Conservation (phyloP, 306 rosid species). For the Carpinus viminea region DNA sequence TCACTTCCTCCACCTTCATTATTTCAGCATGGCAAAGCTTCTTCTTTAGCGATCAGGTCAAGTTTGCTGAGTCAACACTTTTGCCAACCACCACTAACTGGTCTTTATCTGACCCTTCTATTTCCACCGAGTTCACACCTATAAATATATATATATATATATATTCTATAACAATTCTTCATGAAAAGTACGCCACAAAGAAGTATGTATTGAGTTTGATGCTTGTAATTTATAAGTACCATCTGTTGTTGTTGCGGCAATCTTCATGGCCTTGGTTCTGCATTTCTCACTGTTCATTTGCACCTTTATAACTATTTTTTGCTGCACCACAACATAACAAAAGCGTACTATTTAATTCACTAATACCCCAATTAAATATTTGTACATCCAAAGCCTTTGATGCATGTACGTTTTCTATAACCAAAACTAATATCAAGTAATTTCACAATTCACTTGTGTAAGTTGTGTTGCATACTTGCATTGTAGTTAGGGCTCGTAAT, state of each 20-base stretch:
- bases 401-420: too few relatives aligned
- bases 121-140: constrained; percentile 27
- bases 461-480: too few relatives aligned
- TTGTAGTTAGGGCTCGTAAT: too few relatives aligned
- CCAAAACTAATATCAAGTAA: too few relatives aligned
- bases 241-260: constrained; percentile 20
- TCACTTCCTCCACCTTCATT: constrained; percentile 15
- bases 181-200: too few relatives aligned
- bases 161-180: too few relatives aligned
- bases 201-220: too few relatives aligned
- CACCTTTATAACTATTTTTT: constrained; percentile 37
- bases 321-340: constrained; percentile 24
- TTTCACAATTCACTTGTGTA: too few relatives aligned
- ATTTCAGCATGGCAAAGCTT: constrained; percentile 15
- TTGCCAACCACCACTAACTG: constrained; percentile 33
- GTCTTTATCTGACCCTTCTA: constrained; percentile 34
- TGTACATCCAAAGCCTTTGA: not conserved
- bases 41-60: constrained; percentile 18
- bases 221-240: constrained; percentile 6
- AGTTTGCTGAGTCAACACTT: constrained; percentile 5
- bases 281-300: constrained; percentile 22
- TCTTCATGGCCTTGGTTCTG: constrained; percentile 39
- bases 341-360: not conserved
- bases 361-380: too few relatives aligned
- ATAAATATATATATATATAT: too few relatives aligned